Evolutionary conservation across 2,329 filamentous ascomycete genomes (phyloP).

Genomic region (Colletotrichum scovillei): DNA sequence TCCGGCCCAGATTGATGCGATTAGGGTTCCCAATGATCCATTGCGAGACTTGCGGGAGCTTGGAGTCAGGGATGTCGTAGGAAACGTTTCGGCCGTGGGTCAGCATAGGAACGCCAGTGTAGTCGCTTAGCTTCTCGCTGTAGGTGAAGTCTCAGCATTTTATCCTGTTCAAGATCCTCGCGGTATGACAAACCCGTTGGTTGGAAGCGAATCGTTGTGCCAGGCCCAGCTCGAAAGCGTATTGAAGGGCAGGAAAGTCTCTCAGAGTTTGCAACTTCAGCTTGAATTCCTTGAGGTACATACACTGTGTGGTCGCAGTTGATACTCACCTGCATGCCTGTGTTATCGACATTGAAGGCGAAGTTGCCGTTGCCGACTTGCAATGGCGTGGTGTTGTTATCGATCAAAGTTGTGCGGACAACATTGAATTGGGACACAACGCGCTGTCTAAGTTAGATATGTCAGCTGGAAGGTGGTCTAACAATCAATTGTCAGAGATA

Average conservation of each 20-base stretch:
- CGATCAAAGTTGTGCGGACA: slow-evolving; percentile 38
- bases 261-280: neutral
- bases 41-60: slow-evolving; percentile 53
- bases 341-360: slow-evolving; percentile 59
- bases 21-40: slow-evolving; percentile 65
- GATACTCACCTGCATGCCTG: slow-evolving; percentile 50
- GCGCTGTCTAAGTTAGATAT: slow-evolving; percentile 26
- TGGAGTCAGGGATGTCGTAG: slow-evolving; percentile 50
- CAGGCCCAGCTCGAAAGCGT: slow-evolving; percentile 60
- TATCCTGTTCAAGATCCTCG: too few relatives aligned
- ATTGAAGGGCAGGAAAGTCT: slow-evolving; percentile 56
- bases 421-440: slow-evolving; percentile 40
- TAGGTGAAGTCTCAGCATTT: neutral
- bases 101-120: slow-evolving; percentile 44
- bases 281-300: too few relatives aligned
- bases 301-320: fast-evolving
- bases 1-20: slow-evolving; percentile 55
- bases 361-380: slow-evolving; percentile 63
- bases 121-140: slow-evolving; percentile 45
- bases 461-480: neutral
- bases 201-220: slow-evolving; percentile 59
- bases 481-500: too few relatives aligned
- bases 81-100: slow-evolving; percentile 52
- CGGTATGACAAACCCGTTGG: slow-evolving; percentile 14
- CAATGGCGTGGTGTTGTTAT: slow-evolving; percentile 59